Percentiles rank a stretch among this genome's conserved stretches.
Evolutionary conservation across 2,329 filamentous ascomycete species (phyloP).

Genomic region (Coniella vitis): DNA sequence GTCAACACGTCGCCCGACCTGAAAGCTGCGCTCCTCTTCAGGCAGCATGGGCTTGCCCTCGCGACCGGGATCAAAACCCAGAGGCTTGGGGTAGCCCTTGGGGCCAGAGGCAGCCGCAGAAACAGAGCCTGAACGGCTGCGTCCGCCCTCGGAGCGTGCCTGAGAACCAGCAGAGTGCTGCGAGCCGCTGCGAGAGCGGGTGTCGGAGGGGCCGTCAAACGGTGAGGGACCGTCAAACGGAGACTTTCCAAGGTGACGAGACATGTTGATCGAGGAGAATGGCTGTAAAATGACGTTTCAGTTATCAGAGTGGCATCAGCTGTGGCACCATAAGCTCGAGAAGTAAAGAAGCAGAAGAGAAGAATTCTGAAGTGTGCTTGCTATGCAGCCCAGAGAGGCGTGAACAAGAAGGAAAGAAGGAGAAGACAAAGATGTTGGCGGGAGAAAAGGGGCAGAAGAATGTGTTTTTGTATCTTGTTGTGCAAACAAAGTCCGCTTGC

Average conservation of each 20-base stretch:
- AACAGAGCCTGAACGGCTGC: constrained; percentile 13
- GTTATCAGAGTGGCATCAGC: not conserved
- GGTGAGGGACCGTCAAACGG: not conserved
- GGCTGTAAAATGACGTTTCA: constrained; percentile 1
- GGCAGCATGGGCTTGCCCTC: not conserved
- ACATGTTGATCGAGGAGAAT: constrained; percentile 5
- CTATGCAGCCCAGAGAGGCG: no score
- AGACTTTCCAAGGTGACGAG: constrained; percentile 13
- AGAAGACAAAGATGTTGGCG: no score
- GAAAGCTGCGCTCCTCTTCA: constrained; percentile 13
- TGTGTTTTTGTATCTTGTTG: no score
- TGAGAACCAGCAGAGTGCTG: constrained; percentile 7
- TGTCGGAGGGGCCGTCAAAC: constrained; percentile 15
- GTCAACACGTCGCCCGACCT: constrained; percentile 42
- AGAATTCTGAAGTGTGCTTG: not conserved
- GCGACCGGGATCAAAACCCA: constrained; percentile 40
- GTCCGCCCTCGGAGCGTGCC: constrained; percentile 4
- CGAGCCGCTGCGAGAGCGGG: constrained; percentile 9
- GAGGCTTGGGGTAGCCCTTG: constrained; percentile 8
- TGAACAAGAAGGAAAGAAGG: not conserved
- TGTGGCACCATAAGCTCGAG: not conserved
- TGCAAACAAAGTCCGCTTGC: no score
- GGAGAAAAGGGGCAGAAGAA: no score
- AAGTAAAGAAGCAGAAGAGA: not conserved
- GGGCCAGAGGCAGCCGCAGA: constrained; percentile 5